These are phyloP conservation scores for Candida nonsorbophila DNA, from an alignment of 805 yeast genomes.

Conservation along the genomic window DNA sequence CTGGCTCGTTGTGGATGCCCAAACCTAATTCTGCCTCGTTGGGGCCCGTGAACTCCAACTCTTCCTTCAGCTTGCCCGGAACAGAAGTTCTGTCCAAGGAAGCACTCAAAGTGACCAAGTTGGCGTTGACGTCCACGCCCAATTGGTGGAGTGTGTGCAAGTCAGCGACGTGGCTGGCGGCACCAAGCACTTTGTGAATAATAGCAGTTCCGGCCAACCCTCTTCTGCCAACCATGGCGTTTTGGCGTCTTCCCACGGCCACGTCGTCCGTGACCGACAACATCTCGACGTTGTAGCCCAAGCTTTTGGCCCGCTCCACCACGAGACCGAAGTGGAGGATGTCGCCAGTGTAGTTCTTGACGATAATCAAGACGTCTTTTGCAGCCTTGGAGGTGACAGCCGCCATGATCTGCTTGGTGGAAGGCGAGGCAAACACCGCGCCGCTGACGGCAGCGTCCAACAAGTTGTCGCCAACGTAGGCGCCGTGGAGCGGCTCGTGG, in stretches of 20 bases:
- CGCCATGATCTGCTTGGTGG: constrained; percentile 79
- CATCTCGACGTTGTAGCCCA: constrained; percentile 67
- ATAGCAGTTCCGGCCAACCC: constrained; percentile 89
- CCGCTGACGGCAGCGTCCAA: constrained; percentile 89
- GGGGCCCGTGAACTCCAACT: constrained; percentile 42
- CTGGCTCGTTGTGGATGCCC: constrained; percentile 96
- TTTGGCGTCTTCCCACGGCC: constrained; percentile 86
- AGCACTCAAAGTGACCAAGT: constrained; percentile 82
- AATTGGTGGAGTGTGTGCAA: constrained; percentile 50
- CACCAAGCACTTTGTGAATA: constrained; percentile 80
- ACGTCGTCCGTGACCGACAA: constrained; percentile 88
- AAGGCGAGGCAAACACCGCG: constrained; percentile 88
- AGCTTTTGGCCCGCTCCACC: constrained; percentile 78
- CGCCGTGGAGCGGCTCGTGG: constrained; percentile 93
- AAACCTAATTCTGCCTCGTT: constrained; percentile 85
- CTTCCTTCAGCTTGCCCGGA: constrained; percentile 59
- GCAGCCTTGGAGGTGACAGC: constrained; percentile 57
- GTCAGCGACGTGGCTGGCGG: constrained; percentile 16
- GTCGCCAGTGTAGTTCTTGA: constrained; percentile 94
- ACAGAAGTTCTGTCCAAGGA: constrained; percentile 86
- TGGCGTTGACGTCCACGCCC: constrained; percentile 58
- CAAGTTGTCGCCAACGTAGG: constrained; percentile 80
- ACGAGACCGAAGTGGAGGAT: constrained; percentile 89
- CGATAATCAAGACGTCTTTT: constrained; percentile 58
- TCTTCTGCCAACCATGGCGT: constrained; percentile 89